These are phyloP conservation scores for Xerocomellus chrysenteron DNA, from an alignment of 768 basidiomycete genomes.

Conservation along the genomic window DNA sequence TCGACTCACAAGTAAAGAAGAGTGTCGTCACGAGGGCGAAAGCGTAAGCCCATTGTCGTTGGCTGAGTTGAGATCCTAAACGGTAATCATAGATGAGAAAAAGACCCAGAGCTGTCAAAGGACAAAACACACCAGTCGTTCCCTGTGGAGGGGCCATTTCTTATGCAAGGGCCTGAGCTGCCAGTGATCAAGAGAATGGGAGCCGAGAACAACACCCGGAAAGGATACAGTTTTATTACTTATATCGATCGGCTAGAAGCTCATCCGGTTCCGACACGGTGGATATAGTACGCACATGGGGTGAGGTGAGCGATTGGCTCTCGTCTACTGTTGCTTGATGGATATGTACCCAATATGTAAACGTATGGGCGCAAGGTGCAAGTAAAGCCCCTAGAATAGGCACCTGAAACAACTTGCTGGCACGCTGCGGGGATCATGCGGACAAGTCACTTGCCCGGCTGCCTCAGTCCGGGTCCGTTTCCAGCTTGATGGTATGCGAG, in stretches of 20 bases:
- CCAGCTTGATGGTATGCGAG: not conserved
- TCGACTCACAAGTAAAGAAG: slow-evolving; percentile 65
- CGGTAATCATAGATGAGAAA: not conserved
- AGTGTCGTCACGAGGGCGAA: slow-evolving; percentile 71
- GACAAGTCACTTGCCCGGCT: not conserved
- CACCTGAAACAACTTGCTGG: not conserved
- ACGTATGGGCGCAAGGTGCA: not conserved
- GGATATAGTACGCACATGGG: slow-evolving; percentile 1
- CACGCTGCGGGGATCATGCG: slow-evolving; percentile 9
- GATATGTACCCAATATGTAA: not conserved
- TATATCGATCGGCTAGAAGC: slow-evolving; percentile 11
- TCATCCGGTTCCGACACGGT: slow-evolving; percentile 1
- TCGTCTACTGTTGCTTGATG: not conserved
- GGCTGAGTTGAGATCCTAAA: slow-evolving; percentile 41
- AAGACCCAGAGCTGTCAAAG: not conserved
- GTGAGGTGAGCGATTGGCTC: no score
- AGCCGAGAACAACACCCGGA: not conserved
- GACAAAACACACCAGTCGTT: slow-evolving; percentile 39
- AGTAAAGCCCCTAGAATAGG: slow-evolving; percentile 4
- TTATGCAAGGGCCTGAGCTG: not conserved
- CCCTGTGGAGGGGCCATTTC: slow-evolving; percentile 40
- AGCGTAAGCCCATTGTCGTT: slow-evolving; percentile 51
- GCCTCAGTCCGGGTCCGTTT: not conserved
- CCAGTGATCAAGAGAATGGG: slow-evolving; percentile 2
- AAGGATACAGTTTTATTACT: not conserved